Conservation (phyloP, 345 rosid genomes). For the Citrus unshiu region DNA sequence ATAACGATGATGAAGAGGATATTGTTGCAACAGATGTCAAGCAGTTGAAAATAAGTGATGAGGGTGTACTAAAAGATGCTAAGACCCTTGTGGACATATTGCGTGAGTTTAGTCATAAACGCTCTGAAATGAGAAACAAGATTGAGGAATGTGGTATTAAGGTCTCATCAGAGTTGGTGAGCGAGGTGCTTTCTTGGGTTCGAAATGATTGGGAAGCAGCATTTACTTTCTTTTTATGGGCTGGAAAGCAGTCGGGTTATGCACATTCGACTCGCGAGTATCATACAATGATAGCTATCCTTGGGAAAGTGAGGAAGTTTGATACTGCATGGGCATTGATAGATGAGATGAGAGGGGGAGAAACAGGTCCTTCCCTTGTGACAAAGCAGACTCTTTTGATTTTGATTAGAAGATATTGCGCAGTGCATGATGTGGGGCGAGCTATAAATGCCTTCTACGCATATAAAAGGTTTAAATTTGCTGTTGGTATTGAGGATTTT, state of each 20-base stretch:
- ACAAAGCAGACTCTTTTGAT: slow-evolving; percentile 75
- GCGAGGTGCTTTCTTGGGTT: slow-evolving; percentile 62
- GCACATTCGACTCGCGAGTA: slow-evolving; percentile 55
- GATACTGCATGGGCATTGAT: slow-evolving; percentile 87
- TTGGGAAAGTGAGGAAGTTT: slow-evolving; percentile 85
- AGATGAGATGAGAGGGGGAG: slow-evolving; percentile 73
- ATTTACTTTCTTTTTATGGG: slow-evolving; percentile 84
- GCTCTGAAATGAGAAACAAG: slow-evolving; percentile 41
- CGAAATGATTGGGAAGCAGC: slow-evolving; percentile 90
- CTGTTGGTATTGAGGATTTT: slow-evolving; percentile 68
- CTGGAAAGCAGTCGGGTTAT: slow-evolving; percentile 63
- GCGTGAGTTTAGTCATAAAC: slow-evolving; percentile 29
- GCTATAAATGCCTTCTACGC: slow-evolving; percentile 85
- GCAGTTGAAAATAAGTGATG: slow-evolving; percentile 13
- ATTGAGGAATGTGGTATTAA: slow-evolving; percentile 55
- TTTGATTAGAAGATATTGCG: slow-evolving; percentile 88
- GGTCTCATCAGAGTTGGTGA: slow-evolving; percentile 57
- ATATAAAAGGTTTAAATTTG: slow-evolving; percentile 56
- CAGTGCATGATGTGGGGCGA: slow-evolving; percentile 72
- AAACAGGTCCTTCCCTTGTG: slow-evolving; percentile 48
- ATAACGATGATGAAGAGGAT: slow-evolving; percentile 23
- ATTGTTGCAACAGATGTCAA: slow-evolving; percentile 12
- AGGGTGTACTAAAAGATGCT: slow-evolving; percentile 37
- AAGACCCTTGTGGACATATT: slow-evolving; percentile 38
- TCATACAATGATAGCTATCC: slow-evolving; percentile 77